Conservation (phyloP, 176 grass and related monocot genomes). For the barley (Hordeum vulgare) region DNA sequence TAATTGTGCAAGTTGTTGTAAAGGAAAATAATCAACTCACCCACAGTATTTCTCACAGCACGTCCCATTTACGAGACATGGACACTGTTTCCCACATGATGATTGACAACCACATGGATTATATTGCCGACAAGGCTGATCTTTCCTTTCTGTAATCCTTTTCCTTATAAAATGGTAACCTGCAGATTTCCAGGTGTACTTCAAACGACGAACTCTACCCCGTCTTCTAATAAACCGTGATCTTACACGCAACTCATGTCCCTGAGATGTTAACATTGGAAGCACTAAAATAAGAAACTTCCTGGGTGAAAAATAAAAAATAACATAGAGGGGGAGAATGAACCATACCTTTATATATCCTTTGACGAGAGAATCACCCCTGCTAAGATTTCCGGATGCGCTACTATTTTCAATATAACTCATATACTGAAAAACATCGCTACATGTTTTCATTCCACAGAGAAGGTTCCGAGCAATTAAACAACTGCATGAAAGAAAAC, state of each 20-base stretch:
- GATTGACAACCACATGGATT: slow-evolving; percentile 94
- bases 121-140: slow-evolving; percentile 87
- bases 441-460: slow-evolving; percentile 94
- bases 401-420: slow-evolving; percentile 64
- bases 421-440: slow-evolving; percentile 85
- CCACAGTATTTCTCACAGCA: slow-evolving; percentile 97
- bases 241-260: slow-evolving; percentile 64
- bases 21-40: slow-evolving; percentile 42
- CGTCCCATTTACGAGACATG: slow-evolving; percentile 80
- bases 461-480: slow-evolving; percentile 90
- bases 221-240: slow-evolving; percentile 77
- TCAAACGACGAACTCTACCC: slow-evolving; percentile 84
- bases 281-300: slow-evolving; percentile 27
- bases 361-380: slow-evolving; percentile 79
- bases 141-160: slow-evolving; percentile 91
- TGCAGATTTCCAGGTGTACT: slow-evolving; percentile 95
- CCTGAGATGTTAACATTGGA: slow-evolving; percentile 25
- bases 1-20: background rate
- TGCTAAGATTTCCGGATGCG: slow-evolving; percentile 52
- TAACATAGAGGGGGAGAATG: background rate
- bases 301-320: background rate
- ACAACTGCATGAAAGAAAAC: slow-evolving; percentile 54
- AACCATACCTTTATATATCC: slow-evolving; percentile 72
- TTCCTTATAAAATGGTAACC: slow-evolving; percentile 93
- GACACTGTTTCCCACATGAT: slow-evolving; percentile 88